phyloP scores from a whole-genome alignment of 257 asterid genomes.

The Orobanche coerulescens region DNA sequence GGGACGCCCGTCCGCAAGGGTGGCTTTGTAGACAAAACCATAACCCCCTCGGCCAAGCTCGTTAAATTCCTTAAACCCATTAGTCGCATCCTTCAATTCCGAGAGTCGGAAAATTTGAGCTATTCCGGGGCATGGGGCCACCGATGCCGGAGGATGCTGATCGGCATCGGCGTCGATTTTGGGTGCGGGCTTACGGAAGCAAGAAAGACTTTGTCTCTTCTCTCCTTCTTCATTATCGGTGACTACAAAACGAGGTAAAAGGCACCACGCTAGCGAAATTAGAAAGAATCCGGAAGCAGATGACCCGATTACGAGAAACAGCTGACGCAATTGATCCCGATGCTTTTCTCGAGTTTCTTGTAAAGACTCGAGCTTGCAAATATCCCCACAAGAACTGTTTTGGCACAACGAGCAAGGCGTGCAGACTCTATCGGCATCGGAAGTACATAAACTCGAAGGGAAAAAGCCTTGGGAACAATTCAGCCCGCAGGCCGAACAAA shows the following conservation, averaged over 20 bases:
- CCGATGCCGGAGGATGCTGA: conserved; percentile 35
- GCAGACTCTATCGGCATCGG: conserved; percentile 73
- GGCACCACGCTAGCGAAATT: conserved; percentile 50
- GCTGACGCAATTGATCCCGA: conserved; percentile 34
- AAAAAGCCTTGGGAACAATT: conserved; percentile 73
- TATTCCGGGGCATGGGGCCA: conserved; percentile 54
- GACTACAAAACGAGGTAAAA: conserved; percentile 35
- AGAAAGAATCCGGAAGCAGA: conserved; percentile 45
- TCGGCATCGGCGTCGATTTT: conserved; percentile 33
- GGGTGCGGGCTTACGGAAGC: conserved; percentile 29
- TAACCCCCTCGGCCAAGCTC: conserved; percentile 93
- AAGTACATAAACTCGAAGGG: conserved; percentile 63
- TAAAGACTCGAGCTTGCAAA: conserved; percentile 47
- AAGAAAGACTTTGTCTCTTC: conserved; percentile 25
- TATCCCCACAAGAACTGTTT: conserved; percentile 65
- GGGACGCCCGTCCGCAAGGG: conserved; percentile 74
- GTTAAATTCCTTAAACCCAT: conserved; percentile 90
- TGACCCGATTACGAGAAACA: conserved; percentile 46
- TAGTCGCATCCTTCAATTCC: conserved; percentile 81
- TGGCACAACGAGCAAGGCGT: conserved; percentile 91
- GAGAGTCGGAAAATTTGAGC: conserved; percentile 91
- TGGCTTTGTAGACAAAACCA: conserved; percentile 86
- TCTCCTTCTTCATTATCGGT: conserved; percentile 29
- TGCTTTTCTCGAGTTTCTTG: conserved; percentile 28
- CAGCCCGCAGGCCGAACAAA: conserved; percentile 76